Base-by-base conservation (phyloP, 2,329 filamentous ascomycete genomes). In the Cladosporium oxysporum region DNA sequence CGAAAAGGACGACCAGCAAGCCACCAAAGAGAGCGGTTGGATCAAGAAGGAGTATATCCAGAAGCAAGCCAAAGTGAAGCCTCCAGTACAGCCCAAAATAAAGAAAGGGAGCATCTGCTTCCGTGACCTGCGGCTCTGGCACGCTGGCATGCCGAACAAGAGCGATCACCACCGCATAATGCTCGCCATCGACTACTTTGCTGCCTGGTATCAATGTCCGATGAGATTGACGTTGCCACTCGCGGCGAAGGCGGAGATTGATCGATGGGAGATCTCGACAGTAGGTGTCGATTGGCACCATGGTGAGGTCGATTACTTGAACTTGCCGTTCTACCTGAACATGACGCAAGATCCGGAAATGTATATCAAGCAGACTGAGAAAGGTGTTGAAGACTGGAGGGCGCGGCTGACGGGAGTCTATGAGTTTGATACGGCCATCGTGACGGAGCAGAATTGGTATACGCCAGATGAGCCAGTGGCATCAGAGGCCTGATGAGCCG, bases 91-190 rank as follows among this genome's bases (percentile, higher is more conserved):
- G 72, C 78, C 78, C 0, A 70, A 64, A 5, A 74, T 83, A 10
- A 78, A 76, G 26, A 81, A 81, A 64, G 82, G 82, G 0, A 79
- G 78, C 29, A 73, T 84, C 28, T 70, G 83, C 47, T 76, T 84
- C 52, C 76, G 82, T 6, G 82, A 84, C 67, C 72, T 84, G 58
- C 74, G 82, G 4, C 74, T 84, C 35, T 84, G 82, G 82, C 82
- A 84, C 74, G 81, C 81, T 8, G 82, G 82, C 0, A 82, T 80
- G 76, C 80, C 82, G n/a, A 84, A 84, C 71, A 68, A 72, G 50
- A 77, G 76, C 1, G 67, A 76, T 16, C 74, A 79, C 3, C 77
- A 79, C 23, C 74, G 82, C 47, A 78, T 84, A 23, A 84, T 84
- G 82, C 75, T 82, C 62, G 78, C 77, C 0, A 72, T 76, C 66